Base-by-base conservation (phyloP, 2,329 filamentous ascomycete genomes). In the Thielaviopsis ethacetica region DNA sequence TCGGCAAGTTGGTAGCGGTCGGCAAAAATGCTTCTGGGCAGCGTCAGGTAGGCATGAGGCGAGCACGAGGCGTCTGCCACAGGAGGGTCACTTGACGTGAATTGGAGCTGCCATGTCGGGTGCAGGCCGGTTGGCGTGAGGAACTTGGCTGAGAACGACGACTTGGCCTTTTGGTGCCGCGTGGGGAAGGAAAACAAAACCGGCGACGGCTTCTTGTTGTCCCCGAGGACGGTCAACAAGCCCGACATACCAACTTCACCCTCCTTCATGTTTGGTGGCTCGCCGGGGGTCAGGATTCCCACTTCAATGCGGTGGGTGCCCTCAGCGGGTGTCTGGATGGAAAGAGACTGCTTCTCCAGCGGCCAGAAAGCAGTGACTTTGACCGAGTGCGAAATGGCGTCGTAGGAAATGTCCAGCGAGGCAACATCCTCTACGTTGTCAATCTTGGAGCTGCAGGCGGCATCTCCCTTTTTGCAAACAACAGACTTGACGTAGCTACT, bases 1-100 rank as follows among this genome's bases (percentile, higher is more conserved):
- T 91, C 87, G 24, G 75, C 76, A 62, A 96, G 79, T 70, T 95
- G 89, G 71, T 95, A 94, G 66, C 84, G 84, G 73, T 97, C 91
- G 47, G 86, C 81, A 70, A 97, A 96, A 62, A 96, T 76, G 54
- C 77, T 72, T 26, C 84, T 86, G 1, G 91, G 91, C 2, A 96
- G 79, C 0, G 88, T 94, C 26, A 95, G 72, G 70, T 95, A 88
- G 12, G 86, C 80, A 70, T 95, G 84, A 0, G 91, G 75, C 17
- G 79, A 78, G 70, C 91, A 96, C 30, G 74, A 72, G n/a, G 75
- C 72, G 51, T 78, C 76, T 56, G 77, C 68, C 65, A 75, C 71
- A 0, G 78, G 78, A 17, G 79, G 71, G 22, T 74, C 68, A 24
- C 71, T 72, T 3, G 75, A 73, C 53, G 78, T 76, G 41, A 96